A percentile compares a stretch with the other conserved stretches of the same genome.
Evolutionary conservation across 2,329 filamentous ascomycete genomes (phyloP).

Genomic region (Calonectria hongkongensis): DNA sequence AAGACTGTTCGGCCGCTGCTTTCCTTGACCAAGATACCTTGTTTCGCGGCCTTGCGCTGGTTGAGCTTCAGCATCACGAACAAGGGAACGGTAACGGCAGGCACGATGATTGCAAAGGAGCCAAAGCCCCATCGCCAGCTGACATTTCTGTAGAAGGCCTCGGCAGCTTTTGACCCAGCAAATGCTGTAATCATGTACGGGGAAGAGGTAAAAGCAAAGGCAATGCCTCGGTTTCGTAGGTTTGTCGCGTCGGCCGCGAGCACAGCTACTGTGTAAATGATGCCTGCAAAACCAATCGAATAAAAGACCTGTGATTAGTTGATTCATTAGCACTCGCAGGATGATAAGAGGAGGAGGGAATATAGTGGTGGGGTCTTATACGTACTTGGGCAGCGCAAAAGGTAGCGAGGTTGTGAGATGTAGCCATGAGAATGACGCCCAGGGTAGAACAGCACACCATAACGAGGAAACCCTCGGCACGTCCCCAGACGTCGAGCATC

Average conservation of each 20-base stretch:
- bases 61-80: constrained; percentile 72
- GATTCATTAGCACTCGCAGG: constrained; percentile 55
- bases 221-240: constrained; percentile 59
- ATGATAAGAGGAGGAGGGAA: too few species aligned
- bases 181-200: constrained; percentile 67
- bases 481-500: constrained; percentile 78
- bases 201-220: constrained; percentile 61
- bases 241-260: constrained; percentile 77
- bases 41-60: constrained; percentile 70
- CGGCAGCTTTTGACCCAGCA: constrained; percentile 46
- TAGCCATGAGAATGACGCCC: constrained; percentile 78
- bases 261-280: constrained; percentile 76
- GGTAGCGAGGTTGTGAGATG: constrained; percentile 63
- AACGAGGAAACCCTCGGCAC: constrained; percentile 75
- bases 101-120: constrained; percentile 77
- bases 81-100: constrained; percentile 74
- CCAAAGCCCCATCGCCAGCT: constrained; percentile 66
- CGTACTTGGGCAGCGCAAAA: constrained; percentile 71
- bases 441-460: constrained; percentile 70
- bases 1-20: constrained; percentile 64
- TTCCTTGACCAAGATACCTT: constrained; percentile 63
- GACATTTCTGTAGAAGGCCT: constrained; percentile 37
- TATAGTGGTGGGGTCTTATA: not conserved
- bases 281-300: constrained; percentile 73
- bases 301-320: constrained; percentile 71